Conservation (phyloP, 2,329 filamentous ascomycete genomes). For the Penicillium sclerotigenum region DNA sequence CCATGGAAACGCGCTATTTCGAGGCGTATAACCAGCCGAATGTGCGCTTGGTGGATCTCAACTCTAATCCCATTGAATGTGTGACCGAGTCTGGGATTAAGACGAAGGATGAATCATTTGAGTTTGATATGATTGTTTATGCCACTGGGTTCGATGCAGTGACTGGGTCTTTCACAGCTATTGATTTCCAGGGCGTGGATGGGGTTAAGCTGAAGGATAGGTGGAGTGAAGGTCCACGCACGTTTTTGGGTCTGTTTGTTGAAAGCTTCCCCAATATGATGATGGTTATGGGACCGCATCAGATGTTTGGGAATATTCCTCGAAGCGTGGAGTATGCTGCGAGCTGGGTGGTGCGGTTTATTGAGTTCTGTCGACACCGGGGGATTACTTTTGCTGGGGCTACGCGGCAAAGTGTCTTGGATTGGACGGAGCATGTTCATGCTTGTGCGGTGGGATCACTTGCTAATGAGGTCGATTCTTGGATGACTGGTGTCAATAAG, state of each 20-base stretch:
- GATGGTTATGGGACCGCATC: slow-evolving; percentile 18
- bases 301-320: slow-evolving; percentile 37
- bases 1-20: slow-evolving; percentile 11
- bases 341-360: background rate
- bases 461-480: slow-evolving; percentile 50
- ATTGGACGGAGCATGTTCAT: slow-evolving; percentile 51
- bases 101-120: slow-evolving; percentile 3
- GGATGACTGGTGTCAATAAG: slow-evolving; percentile 57
- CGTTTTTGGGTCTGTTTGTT: slow-evolving; percentile 9
- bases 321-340: background rate
- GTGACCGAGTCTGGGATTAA: slow-evolving; percentile 10
- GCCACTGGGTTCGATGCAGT: slow-evolving; percentile 15
- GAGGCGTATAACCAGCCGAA: slow-evolving; percentile 11
- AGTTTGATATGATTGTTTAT: slow-evolving; percentile 12
- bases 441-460: slow-evolving; percentile 47
- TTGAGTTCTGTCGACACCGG: background rate
- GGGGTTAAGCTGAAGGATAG: slow-evolving; percentile 6
- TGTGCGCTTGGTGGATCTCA: slow-evolving; percentile 9
- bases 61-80: slow-evolving; percentile 7
- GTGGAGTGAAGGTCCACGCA: slow-evolving; percentile 8
- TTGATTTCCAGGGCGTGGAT: slow-evolving; percentile 9
- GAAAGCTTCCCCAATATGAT: slow-evolving; percentile 14
- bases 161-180: slow-evolving; percentile 9
- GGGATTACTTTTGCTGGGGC: slow-evolving; percentile 40
- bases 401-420: slow-evolving; percentile 38